Percentiles rank a stretch among this genome's conserved stretches.
These are phyloP conservation scores for Trichoderma semiorbis DNA, from an alignment of 2,329 filamentous ascomycete genomes.

Conservation along the genomic window DNA sequence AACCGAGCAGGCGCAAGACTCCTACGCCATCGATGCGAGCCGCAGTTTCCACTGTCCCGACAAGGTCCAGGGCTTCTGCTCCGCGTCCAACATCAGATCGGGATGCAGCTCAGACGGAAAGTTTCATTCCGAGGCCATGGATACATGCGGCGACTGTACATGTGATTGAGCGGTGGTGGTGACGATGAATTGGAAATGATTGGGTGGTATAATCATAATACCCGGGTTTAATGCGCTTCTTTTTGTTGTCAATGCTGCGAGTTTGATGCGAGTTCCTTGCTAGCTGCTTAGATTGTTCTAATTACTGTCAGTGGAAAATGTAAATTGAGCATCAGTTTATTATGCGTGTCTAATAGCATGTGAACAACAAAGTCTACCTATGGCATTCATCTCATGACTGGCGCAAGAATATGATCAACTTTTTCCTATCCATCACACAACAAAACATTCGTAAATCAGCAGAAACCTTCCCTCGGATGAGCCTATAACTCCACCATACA, in stretches of 20 bases:
- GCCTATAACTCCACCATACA: too few relatives aligned
- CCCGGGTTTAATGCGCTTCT: neutral
- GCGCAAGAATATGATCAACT: neutral
- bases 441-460: neutral
- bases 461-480: neutral
- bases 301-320: neutral
- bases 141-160: constrained; percentile 19
- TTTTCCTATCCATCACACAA: neutral
- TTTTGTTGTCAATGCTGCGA: neutral
- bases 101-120: constrained; percentile 19
- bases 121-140: constrained; percentile 21
- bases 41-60: constrained; percentile 20
- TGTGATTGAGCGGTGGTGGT: neutral
- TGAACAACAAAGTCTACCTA: neutral
- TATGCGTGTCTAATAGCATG: neutral
- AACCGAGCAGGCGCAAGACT: constrained; percentile 3
- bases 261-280: neutral
- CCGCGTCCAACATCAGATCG: constrained; percentile 23
- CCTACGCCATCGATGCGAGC: neutral
- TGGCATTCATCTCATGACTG: accelerated
- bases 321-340: neutral
- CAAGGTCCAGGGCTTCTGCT: constrained; percentile 22
- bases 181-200: too few relatives aligned
- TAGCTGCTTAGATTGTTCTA: neutral
- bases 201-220: neutral